phyloP scores from a whole-genome alignment of 2,329 filamentous ascomycete species.

The Cercospora canescens region DNA sequence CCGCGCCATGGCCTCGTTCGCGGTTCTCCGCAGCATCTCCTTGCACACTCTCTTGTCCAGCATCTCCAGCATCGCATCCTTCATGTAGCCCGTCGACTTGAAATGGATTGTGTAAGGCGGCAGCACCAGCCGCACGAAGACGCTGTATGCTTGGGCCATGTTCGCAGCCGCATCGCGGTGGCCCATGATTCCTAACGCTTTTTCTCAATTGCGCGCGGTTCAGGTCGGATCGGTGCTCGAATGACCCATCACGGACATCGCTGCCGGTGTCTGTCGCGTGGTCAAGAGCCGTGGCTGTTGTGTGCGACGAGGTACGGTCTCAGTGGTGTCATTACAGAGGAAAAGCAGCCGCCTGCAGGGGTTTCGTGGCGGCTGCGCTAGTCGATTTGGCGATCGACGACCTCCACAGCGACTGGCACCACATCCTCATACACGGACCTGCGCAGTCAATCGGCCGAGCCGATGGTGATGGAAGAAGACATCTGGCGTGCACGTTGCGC shows the following conservation, averaged over 20 bases:
- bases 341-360: conserved; percentile 1
- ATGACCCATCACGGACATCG: background rate
- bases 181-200: background rate
- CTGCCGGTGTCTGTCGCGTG: background rate
- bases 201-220: background rate
- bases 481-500: background rate
- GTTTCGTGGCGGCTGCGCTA: background rate
- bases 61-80: conserved; percentile 59
- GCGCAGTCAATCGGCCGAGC: background rate
- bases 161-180: conserved; percentile 10
- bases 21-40: conserved; percentile 59
- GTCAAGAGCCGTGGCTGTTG: background rate
- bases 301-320: background rate
- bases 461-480: background rate
- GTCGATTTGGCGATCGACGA: background rate
- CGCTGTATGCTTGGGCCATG: conserved; percentile 40
- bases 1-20: conserved; percentile 53
- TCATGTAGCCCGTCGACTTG: conserved; percentile 60
- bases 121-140: conserved; percentile 48
- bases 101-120: conserved; percentile 59
- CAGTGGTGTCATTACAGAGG: background rate
- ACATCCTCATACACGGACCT: background rate
- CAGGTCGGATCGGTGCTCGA: background rate
- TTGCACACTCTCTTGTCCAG: conserved; percentile 57
- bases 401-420: background rate